Evolutionary conservation across 176 grass and related monocot species (phyloP).

Genomic region (barley (Hordeum vulgare)): DNA sequence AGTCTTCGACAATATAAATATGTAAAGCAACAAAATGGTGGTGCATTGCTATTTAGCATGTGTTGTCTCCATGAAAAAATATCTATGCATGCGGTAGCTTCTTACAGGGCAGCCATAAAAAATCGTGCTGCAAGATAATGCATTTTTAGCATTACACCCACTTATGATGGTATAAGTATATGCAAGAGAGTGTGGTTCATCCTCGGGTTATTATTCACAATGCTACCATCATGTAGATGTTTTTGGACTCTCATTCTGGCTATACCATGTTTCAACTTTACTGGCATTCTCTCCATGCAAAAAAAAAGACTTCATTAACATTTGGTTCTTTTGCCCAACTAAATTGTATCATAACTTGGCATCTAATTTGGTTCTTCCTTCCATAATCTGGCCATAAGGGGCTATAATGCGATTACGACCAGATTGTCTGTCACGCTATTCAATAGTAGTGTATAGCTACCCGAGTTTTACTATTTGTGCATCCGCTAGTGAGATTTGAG

Average conservation of each 20-base stretch:
- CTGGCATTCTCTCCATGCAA: background rate
- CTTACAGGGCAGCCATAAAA: background rate
- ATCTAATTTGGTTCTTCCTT: background rate
- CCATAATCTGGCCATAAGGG: background rate
- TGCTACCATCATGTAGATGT: background rate
- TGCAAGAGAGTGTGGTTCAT: background rate
- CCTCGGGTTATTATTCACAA: background rate
- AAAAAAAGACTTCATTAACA: background rate
- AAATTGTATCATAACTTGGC: background rate
- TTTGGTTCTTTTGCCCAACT: background rate
- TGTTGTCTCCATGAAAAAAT: background rate
- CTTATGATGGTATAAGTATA: background rate
- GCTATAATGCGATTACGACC: background rate
- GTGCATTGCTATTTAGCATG: background rate
- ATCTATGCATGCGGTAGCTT: background rate
- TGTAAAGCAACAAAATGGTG: constrained; percentile 5
- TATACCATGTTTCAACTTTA: constrained; percentile 11
- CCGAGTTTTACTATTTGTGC: constrained; percentile 11
- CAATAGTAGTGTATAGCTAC: no score
- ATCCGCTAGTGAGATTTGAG: background rate
- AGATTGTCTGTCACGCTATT: background rate
- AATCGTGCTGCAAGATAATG: background rate
- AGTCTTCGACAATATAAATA: background rate
- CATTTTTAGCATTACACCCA: background rate
- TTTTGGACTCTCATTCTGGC: background rate